phyloP scores from a whole-genome alignment of 2,329 filamentous ascomycete species.

The Fusarium anguioides region DNA sequence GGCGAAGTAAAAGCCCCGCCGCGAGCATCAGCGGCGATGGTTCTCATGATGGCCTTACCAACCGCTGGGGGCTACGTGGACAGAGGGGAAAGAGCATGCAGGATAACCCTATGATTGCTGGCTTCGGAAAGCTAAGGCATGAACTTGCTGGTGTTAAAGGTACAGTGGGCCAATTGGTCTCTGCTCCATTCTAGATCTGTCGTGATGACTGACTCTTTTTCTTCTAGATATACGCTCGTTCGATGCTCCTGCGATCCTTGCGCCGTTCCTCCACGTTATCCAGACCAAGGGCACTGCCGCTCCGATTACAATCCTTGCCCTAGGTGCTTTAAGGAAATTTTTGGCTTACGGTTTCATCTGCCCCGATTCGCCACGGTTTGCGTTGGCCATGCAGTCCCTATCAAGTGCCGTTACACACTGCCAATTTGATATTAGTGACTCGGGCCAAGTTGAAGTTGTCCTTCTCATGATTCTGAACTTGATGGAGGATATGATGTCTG shows the following conservation, averaged over 20 bases:
- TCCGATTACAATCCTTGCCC: slow-evolving; percentile 92
- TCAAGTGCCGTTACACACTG: slow-evolving; percentile 97
- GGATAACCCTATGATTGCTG: slow-evolving; percentile 95
- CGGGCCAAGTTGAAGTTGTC: slow-evolving; percentile 94
- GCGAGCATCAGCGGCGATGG: slow-evolving; percentile 54
- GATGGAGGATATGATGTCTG: slow-evolving; percentile 98
- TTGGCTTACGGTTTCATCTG: slow-evolving; percentile 93
- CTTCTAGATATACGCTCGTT: slow-evolving; percentile 83
- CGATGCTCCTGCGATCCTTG: slow-evolving; percentile 87
- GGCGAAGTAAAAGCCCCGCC: slow-evolving; percentile 56
- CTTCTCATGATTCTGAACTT: slow-evolving; percentile 92
- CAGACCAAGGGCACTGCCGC: slow-evolving; percentile 96
- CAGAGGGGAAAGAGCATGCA: slow-evolving; percentile 98
- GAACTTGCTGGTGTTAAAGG: slow-evolving; percentile 89
- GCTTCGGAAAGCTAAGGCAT: slow-evolving; percentile 88
- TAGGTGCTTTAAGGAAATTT: slow-evolving; percentile 96
- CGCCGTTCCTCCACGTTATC: slow-evolving; percentile 96
- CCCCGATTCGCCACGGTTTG: slow-evolving; percentile 84
- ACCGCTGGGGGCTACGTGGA: slow-evolving; percentile 91
- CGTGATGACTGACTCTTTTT: slow-evolving; percentile 21
- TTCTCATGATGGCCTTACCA: slow-evolving; percentile 71
- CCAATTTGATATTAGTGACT: slow-evolving; percentile 96
- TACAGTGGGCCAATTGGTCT: slow-evolving; percentile 50
- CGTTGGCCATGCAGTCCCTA: slow-evolving; percentile 91
- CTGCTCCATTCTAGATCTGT: background rate